Percentiles rank a stretch among this genome's conserved stretches.
Evolutionary conservation across 2,329 filamentous ascomycete species (phyloP).

Genomic region (Iodosphaeria phyllophila): DNA sequence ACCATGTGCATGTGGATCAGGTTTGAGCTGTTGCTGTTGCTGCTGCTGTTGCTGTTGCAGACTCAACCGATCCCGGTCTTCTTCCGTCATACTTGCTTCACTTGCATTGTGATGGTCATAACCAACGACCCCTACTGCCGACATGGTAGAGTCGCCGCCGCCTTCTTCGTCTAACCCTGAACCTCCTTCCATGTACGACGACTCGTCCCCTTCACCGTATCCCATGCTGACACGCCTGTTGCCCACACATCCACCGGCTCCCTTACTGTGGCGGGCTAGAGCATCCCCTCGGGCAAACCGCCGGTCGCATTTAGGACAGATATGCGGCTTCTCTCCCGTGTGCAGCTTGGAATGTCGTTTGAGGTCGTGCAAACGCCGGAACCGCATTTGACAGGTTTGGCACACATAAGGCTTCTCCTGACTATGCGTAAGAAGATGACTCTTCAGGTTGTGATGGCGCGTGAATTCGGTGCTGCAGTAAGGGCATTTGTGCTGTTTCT

Average conservation of each 20-base stretch:
- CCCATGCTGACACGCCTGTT: slow-evolving; percentile 69
- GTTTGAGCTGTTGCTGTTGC: no score
- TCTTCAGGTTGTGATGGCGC: slow-evolving; percentile 92
- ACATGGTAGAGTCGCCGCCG: slow-evolving; percentile 36
- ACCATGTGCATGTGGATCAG: no score
- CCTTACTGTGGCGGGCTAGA: slow-evolving; percentile 85
- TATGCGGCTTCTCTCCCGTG: slow-evolving; percentile 87
- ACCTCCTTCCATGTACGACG: no score
- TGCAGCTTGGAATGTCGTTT: slow-evolving; percentile 95
- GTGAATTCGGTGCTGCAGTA: slow-evolving; percentile 97
- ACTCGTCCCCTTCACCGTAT: slow-evolving; percentile 51
- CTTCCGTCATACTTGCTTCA: slow-evolving; percentile 41
- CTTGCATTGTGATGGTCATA: slow-evolving; percentile 38
- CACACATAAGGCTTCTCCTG: slow-evolving; percentile 97
- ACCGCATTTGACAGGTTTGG: slow-evolving; percentile 80
- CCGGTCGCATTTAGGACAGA: slow-evolving; percentile 84
- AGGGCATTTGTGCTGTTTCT: slow-evolving; percentile 92
- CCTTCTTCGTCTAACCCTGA: no score
- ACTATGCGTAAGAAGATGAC: slow-evolving; percentile 88
- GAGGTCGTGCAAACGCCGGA: slow-evolving; percentile 80
- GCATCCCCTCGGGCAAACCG: slow-evolving; percentile 93
- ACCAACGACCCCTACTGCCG: slow-evolving; percentile 32
- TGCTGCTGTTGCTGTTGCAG: no score
- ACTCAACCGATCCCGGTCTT: slow-evolving; percentile 44
- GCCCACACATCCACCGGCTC: slow-evolving; percentile 89